phyloP scores from a whole-genome alignment of 345 rosid genomes.

The Brassica nigra region DNA sequence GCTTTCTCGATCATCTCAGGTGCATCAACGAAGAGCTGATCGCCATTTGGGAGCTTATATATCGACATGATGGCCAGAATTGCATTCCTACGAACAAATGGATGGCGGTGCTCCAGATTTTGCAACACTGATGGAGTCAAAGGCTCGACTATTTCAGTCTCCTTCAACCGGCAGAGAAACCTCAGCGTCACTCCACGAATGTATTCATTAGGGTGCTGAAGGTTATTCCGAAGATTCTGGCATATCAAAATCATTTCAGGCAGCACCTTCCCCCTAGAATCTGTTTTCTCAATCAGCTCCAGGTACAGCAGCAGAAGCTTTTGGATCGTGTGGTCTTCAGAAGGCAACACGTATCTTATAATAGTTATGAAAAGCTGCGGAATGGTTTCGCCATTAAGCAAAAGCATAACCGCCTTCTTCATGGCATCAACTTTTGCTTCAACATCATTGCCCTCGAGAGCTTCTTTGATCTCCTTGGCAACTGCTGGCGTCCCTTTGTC shows the following conservation, averaged over 20 bases:
- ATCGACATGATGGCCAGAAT: slow-evolving; percentile 70
- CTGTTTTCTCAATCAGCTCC: slow-evolving; percentile 84
- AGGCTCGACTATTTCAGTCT: slow-evolving; percentile 71
- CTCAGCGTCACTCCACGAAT: slow-evolving; percentile 84
- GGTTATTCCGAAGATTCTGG: slow-evolving; percentile 85
- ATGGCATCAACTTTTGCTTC: slow-evolving; percentile 72
- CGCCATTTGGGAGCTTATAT: slow-evolving; percentile 75
- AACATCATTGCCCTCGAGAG: slow-evolving; percentile 81
- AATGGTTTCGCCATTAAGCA: slow-evolving; percentile 86
- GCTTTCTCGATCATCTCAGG: slow-evolving; percentile 80
- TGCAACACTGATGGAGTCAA: slow-evolving; percentile 72
- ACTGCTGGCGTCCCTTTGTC: slow-evolving; percentile 86
- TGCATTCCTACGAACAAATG: slow-evolving; percentile 71
- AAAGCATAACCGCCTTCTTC: slow-evolving; percentile 86
- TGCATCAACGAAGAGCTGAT: slow-evolving; percentile 73
- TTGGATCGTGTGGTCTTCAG: slow-evolving; percentile 89
- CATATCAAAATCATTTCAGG: slow-evolving; percentile 95
- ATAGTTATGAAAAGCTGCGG: slow-evolving; percentile 95
- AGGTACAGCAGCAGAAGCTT: slow-evolving; percentile 75
- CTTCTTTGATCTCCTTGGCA: slow-evolving; percentile 89
- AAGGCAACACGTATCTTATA: slow-evolving; percentile 80
- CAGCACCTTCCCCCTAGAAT: slow-evolving; percentile 69
- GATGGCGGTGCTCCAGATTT: slow-evolving; percentile 76
- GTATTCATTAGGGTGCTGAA: slow-evolving; percentile 86
- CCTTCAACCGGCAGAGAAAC: slow-evolving; percentile 73